Evolutionary conservation across 805 yeast species (phyloP), one percentile per base, ranked within the genome.

Genomic region (Lipomyces mesembrius): DNA sequence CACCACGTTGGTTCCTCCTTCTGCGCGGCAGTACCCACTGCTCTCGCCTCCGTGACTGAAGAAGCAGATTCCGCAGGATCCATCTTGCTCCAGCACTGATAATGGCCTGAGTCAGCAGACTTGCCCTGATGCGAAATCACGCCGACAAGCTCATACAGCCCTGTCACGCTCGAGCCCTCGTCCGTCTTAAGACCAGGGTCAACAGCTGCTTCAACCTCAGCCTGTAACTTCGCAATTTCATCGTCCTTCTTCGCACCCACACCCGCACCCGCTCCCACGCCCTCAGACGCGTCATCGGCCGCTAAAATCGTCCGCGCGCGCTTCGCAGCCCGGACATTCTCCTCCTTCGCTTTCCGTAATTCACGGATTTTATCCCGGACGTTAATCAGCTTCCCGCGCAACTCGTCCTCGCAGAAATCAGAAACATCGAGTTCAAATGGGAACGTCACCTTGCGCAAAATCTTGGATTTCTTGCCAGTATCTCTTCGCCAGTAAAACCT

Each of bases 401-500:
- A 85, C 11, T 86, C 87, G n/a, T 87, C 92, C 66, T 92, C 92
- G 73, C 95, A 83, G 80, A 93, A 81, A 75, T 93, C 98, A 20
- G 93, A 85, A 52, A 92, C 82, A 77, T 95, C 99, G 65, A 94
- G 81, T 78, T 91, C 95, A 79, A 92, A 90, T 54, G 99, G 99
- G 80, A 95, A 95, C 70, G 88, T 90, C 32, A 95, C 99, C 80
- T 89, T 92, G 77, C 99, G 88, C 77, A 95, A 83, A 76, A 95
- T 95, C 79, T 95, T 95, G 22, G 97, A 90, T 81, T 95, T 95
- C 79, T 89, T 90, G 71, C 86, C 86, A 2, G 96, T 90, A 65
- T 94, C 96, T 76, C 94, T 86, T 77, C 94, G 91, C 99, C 99
- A 95, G 78, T 87, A 95, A 77, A 95, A 95, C 75, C 99, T 85